Percentiles rank a stretch among this genome's conserved stretches.
Conservation (phyloP, 176 grass and related monocot genomes). For the Typha latifolia region DNA sequence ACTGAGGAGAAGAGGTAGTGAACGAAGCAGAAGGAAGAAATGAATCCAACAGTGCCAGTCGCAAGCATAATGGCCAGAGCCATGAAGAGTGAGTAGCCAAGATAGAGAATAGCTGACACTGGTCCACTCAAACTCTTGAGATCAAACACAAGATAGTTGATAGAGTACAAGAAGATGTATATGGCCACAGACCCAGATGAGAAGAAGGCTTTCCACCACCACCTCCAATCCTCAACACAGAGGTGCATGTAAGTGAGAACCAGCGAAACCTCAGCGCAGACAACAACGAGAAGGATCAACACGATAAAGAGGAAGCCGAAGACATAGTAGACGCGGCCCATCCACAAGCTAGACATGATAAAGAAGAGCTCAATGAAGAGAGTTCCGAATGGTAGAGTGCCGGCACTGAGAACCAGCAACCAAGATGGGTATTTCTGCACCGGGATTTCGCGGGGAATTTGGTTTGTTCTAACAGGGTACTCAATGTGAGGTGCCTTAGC, state of each 20-base stretch:
- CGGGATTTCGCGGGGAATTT: constrained; percentile 39
- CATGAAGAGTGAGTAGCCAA: constrained; percentile 69
- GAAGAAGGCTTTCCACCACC: constrained; percentile 81
- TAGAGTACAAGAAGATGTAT: constrained; percentile 46
- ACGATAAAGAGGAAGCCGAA: constrained; percentile 66
- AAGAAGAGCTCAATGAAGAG: constrained; percentile 81
- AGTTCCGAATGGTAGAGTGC: constrained; percentile 54
- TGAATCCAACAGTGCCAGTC: constrained; percentile 56
- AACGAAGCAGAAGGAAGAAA: constrained; percentile 49
- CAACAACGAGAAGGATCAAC: constrained; percentile 39
- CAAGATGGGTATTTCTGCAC: constrained; percentile 37
- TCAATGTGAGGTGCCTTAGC: constrained; percentile 35
- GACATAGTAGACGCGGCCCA: constrained; percentile 58
- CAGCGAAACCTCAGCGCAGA: constrained; percentile 57
- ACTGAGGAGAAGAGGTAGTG: constrained; percentile 62
- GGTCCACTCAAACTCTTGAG: constrained; percentile 64
- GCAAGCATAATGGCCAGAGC: constrained; percentile 65
- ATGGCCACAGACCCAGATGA: constrained; percentile 52
- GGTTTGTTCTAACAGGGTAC: constrained; percentile 39
- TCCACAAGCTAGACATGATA: constrained; percentile 71
- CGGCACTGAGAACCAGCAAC: constrained; percentile 35
- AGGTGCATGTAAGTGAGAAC: constrained; percentile 59
- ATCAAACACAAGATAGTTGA: constrained; percentile 66
- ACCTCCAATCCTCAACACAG: constrained; percentile 54
- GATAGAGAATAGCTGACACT: constrained; percentile 46